Conservation (phyloP, 1,284 basidiomycete genomes). For the Anthracocystis setariae region DNA sequence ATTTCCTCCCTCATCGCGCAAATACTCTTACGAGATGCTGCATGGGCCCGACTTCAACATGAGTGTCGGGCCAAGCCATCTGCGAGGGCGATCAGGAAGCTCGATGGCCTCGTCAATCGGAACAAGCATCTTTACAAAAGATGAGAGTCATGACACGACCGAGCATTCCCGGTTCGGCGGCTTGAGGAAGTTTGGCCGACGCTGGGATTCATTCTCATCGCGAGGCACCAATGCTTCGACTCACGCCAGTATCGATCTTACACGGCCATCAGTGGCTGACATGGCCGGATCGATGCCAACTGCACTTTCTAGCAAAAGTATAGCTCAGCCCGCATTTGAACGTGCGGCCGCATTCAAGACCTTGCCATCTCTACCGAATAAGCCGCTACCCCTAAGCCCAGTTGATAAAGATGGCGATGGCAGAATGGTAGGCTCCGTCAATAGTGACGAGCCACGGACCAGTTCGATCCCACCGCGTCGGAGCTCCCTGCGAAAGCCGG, state of each 20-base stretch:
- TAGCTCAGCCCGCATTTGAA: neutral
- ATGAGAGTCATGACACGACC: conserved; percentile 19
- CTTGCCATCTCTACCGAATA: conserved; percentile 3
- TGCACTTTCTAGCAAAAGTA: neutral
- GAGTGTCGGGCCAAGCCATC: conserved; percentile 26
- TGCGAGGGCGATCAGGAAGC: conserved; percentile 34
- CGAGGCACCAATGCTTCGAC: conserved; percentile 33
- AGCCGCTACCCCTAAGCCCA: conserved; percentile 10
- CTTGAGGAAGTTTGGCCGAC: conserved; percentile 22
- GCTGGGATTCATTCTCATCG: conserved; percentile 50
- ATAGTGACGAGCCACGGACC: neutral
- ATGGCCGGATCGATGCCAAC: conserved; percentile 10
- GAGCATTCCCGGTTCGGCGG: conserved; percentile 27
- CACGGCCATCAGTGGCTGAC: conserved; percentile 5
- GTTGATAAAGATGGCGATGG: conserved; percentile 1
- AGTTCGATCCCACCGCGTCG: conserved; percentile 35
- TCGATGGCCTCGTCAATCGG: conserved; percentile 41
- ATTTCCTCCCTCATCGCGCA: conserved; percentile 38
- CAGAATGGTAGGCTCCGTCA: neutral
- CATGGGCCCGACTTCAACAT: conserved; percentile 18
- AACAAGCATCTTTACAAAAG: conserved; percentile 32
- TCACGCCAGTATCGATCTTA: conserved; percentile 29
- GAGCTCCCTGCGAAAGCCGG: conserved; percentile 29
- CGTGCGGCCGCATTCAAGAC: neutral
- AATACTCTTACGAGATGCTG: conserved; percentile 35